Percentiles rank a stretch among this genome's conserved stretches.
phyloP scores from a whole-genome alignment of 768 basidiomycete genomes.

The Agrocybe praecox region DNA sequence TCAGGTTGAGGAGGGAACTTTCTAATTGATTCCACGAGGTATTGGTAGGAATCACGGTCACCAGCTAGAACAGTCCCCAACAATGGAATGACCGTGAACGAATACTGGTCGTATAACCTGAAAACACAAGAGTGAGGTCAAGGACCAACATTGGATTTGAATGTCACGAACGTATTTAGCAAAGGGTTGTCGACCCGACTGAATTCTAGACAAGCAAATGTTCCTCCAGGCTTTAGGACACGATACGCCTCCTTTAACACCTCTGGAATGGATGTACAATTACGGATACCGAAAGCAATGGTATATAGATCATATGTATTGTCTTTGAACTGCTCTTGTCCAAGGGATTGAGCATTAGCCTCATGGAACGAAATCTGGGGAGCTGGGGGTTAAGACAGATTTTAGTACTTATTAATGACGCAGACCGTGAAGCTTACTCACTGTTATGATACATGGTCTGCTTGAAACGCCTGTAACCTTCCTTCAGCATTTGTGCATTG shows the following conservation, averaged over 20 bases:
- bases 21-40: constrained; percentile 96
- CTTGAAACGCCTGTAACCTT: constrained; percentile 88
- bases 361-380: constrained; percentile 93
- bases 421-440: constrained; percentile 36
- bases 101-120: constrained; percentile 93
- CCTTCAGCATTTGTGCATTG: constrained; percentile 93
- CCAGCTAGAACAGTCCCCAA: constrained; percentile 96
- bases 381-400: constrained; percentile 53
- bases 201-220: constrained; percentile 95
- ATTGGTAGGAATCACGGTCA: constrained; percentile 94
- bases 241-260: constrained; percentile 90
- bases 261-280: constrained; percentile 90
- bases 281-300: constrained; percentile 97
- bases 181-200: constrained; percentile 90
- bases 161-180: constrained; percentile 70
- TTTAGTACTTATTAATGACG: neutral
- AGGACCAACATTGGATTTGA: constrained; percentile 1
- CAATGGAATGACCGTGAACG: constrained; percentile 93
- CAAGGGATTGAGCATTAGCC: constrained; percentile 87
- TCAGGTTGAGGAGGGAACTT: constrained; percentile 87
- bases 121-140: constrained; percentile 11
- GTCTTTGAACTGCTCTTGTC: constrained; percentile 65
- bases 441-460: constrained; percentile 99
- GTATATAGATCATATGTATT: constrained; percentile 96
- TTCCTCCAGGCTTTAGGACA: constrained; percentile 95